These are phyloP conservation scores for Fusarium equiseti DNA, from an alignment of 2,329 filamentous ascomycete genomes.

Conservation along the genomic window DNA sequence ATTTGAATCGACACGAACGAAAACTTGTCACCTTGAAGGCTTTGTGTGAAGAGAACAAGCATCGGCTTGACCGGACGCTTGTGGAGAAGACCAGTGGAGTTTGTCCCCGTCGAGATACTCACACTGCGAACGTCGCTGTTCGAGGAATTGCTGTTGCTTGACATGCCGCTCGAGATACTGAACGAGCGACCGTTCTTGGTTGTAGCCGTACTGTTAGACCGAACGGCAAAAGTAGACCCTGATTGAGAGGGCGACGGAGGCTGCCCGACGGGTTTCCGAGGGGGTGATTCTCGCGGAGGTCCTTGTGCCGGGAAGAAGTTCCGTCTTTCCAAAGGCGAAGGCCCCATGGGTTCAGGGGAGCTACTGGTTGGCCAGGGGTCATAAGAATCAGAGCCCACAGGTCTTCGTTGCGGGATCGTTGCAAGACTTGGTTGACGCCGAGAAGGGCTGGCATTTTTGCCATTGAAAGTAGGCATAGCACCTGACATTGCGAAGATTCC, in stretches of 20 bases:
- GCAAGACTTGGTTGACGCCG: constrained; percentile 33
- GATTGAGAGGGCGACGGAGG: constrained; percentile 35
- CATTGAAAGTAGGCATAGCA: background rate
- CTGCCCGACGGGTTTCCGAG: constrained; percentile 37
- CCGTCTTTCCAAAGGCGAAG: constrained; percentile 33
- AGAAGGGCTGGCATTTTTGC: background rate
- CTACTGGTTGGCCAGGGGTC: constrained; percentile 36
- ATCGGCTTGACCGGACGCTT: constrained; percentile 50
- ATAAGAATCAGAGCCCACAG: constrained; percentile 20
- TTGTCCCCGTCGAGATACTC: constrained; percentile 44
- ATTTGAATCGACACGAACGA: constrained; percentile 51
- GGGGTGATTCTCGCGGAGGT: constrained; percentile 18
- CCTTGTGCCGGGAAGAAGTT: constrained; percentile 14
- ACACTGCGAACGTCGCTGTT: constrained; percentile 43
- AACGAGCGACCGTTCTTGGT: constrained; percentile 33
- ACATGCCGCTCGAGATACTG: constrained; percentile 42
- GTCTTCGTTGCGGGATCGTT: constrained; percentile 38
- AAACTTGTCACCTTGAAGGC: constrained; percentile 32
- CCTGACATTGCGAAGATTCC: constrained; percentile 9
- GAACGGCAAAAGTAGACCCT: constrained; percentile 18
- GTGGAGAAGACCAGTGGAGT: constrained; percentile 49
- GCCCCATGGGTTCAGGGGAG: constrained; percentile 31
- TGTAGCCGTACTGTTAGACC: constrained; percentile 17
- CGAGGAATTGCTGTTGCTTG: constrained; percentile 46
- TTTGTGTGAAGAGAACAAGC: constrained; percentile 52